Evolutionary conservation across 805 yeast species (phyloP), one percentile per base, ranked within the genome.

Genomic region (Kuraishia borneana): DNA sequence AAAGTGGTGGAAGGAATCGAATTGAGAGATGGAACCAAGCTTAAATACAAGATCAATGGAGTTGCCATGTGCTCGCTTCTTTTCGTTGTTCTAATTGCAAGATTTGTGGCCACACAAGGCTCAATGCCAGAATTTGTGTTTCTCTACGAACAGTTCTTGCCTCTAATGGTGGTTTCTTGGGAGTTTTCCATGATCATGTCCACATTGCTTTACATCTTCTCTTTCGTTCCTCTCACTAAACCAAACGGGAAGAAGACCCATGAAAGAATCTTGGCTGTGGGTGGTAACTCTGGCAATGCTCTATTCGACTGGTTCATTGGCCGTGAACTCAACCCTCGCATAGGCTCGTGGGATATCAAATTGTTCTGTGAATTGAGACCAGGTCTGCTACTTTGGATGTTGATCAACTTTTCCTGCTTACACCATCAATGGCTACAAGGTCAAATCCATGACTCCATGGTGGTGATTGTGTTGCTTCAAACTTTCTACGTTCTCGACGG

Each of bases 261-360:
- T 8, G 92, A 83, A 47, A 65, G 83, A 42, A 73, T 92, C 26
- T 63, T 92, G 34, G 88, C 96, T 0, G 54, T 70, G 26, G 92
- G 92, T 30, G 98, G 98, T 3, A 89, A 89, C 58, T 67, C 94
- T 0, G 83, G 84, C 0, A 76, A 71, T 43, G 44, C 57, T 0
- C 45, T 89, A 7, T 89, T 83, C 51, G 96, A 92, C 50, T 88
- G 96, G 96, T 92, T 87, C 51, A 87, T 92, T 51, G 98, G 98
- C 21, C 75, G 98, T 39, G 97, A 89, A 58, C 65, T 92, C 50
- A 92, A 92, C 53, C 98, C 97, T 19, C 68, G 97, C 45, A 62
- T 83, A 38, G 92, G 94, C 1, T 48, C 69, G 0, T 74, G 88
- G 67, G 98, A 92, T 53, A 75, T 92, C 54, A 92, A 92, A 59